Evolutionary conservation across 192 early-diverging fungal genomes (phyloP).

Genomic region (Oehlia diaphana): DNA sequence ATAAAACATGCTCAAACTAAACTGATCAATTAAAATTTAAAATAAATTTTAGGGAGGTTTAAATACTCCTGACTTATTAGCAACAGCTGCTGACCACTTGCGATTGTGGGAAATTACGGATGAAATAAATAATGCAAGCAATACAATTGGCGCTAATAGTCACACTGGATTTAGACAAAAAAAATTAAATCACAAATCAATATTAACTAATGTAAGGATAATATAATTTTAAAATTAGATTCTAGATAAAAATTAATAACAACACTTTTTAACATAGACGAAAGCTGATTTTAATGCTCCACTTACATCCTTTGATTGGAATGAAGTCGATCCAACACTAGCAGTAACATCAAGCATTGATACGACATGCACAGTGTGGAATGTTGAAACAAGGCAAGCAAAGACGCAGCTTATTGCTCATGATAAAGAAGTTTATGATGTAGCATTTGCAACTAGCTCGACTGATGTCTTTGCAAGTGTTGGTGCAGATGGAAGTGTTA

Average conservation of each 20-base stretch:
- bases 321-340: constrained; percentile 78
- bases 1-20: background rate
- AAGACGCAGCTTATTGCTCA: constrained; percentile 99
- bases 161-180: constrained; percentile 34
- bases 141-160: constrained; percentile 44
- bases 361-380: constrained; percentile 99
- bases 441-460: constrained; percentile 85
- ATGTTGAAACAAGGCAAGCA: constrained; percentile 92
- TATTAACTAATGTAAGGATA: constrained; percentile 60
- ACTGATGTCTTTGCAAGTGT: constrained; percentile 93
- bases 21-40: background rate
- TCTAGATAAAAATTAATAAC: background rate
- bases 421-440: constrained; percentile 97
- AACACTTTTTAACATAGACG: constrained; percentile 33
- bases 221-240: background rate
- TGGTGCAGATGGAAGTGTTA: constrained; percentile 95
- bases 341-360: constrained; percentile 94
- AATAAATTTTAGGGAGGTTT: constrained; percentile 33
- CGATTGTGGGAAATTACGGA: constrained; percentile 87
- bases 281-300: constrained; percentile 85
- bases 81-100: constrained; percentile 85
- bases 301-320: constrained; percentile 98
- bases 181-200: constrained; percentile 45
- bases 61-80: constrained; percentile 70
- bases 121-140: constrained; percentile 32